Conservation (phyloP, 768 basidiomycete genomes). For the Calocybe indica region DNA sequence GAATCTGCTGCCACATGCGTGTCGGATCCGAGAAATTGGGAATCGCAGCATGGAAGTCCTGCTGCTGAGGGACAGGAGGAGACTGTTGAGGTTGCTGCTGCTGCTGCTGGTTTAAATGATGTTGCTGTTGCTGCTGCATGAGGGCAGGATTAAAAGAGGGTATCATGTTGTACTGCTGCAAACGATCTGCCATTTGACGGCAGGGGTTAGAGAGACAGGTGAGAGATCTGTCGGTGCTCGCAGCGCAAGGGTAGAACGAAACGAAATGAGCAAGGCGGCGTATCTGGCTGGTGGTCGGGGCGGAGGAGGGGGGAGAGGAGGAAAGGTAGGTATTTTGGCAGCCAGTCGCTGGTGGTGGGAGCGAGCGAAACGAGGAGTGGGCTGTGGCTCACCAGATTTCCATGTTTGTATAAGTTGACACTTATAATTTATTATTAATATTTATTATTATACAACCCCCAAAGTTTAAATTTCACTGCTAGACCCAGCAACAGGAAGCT, state of each 20-base stretch:
- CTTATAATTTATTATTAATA: slow-evolving; percentile 7
- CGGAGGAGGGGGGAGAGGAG: slow-evolving; percentile 19
- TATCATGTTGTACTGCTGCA: slow-evolving; percentile 49
- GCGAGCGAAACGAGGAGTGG: slow-evolving; percentile 40
- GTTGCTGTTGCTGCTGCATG: slow-evolving; percentile 38
- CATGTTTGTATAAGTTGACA: slow-evolving; percentile 41
- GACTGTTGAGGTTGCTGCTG: slow-evolving; percentile 36
- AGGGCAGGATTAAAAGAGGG: slow-evolving; percentile 41
- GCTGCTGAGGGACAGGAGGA: slow-evolving; percentile 26
- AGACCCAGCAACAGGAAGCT: slow-evolving; percentile 10
- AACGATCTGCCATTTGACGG: slow-evolving; percentile 59
- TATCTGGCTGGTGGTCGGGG: slow-evolving; percentile 5
- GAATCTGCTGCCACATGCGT: slow-evolving; percentile 56
- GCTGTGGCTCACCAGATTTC: slow-evolving; percentile 38
- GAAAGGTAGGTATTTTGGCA: slow-evolving; percentile 22
- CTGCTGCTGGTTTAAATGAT: slow-evolving; percentile 32
- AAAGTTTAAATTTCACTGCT: slow-evolving; percentile 10
- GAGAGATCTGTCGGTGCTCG: slow-evolving; percentile 21
- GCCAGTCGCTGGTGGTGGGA: slow-evolving; percentile 47
- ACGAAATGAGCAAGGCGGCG: slow-evolving; percentile 3
- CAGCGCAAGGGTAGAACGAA: slow-evolving; percentile 18
- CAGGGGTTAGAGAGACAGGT: slow-evolving; percentile 17
- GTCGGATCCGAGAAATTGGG: slow-evolving; percentile 44
- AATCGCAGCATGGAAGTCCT: background rate
- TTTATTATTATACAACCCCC: too few species aligned